phyloP scores from a whole-genome alignment of 768 basidiomycete species.

The Tephrocybe sp. region DNA sequence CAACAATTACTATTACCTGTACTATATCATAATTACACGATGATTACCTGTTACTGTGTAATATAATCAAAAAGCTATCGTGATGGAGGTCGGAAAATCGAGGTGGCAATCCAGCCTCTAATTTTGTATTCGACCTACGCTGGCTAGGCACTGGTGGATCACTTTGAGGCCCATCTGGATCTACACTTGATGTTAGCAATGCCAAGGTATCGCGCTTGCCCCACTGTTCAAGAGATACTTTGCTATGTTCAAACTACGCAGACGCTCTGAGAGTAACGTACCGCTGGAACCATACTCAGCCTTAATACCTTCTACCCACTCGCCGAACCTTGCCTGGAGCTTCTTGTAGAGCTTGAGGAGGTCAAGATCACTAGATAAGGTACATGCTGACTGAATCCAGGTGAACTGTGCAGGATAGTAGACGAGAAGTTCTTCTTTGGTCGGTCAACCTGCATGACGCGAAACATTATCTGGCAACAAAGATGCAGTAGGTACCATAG shows the following conservation, averaged over 20 bases:
- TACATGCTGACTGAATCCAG: slow-evolving; percentile 52
- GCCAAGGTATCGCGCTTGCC: slow-evolving; percentile 65
- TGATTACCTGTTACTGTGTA: no score
- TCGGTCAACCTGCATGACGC: slow-evolving; percentile 60
- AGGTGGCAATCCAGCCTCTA: slow-evolving; percentile 22
- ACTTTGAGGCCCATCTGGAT: slow-evolving; percentile 20
- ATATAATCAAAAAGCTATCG: no score
- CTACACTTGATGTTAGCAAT: slow-evolving; percentile 50
- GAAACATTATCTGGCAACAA: slow-evolving; percentile 28
- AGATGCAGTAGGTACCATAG: not conserved
- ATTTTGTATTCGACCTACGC: slow-evolving; percentile 1
- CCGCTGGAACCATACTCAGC: slow-evolving; percentile 66
- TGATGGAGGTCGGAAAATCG: no score
- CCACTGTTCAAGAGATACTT: slow-evolving; percentile 76
- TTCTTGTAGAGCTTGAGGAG: slow-evolving; percentile 70
- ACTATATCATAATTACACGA: no score
- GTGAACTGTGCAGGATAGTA: slow-evolving; percentile 77
- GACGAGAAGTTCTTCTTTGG: slow-evolving; percentile 58
- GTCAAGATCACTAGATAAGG: slow-evolving; percentile 62
- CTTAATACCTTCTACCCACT: slow-evolving; percentile 54
- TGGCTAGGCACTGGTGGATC: not conserved
- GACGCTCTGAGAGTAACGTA: slow-evolving; percentile 24
- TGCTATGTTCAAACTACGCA: slow-evolving; percentile 37
- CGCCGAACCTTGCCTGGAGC: slow-evolving; percentile 66
- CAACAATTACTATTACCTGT: no score